Evolutionary conservation across 495 filamentous ascomycete genomes (phyloP), one percentile per base, ranked within the genome.

Genomic region (Glarea lozoyensis): DNA sequence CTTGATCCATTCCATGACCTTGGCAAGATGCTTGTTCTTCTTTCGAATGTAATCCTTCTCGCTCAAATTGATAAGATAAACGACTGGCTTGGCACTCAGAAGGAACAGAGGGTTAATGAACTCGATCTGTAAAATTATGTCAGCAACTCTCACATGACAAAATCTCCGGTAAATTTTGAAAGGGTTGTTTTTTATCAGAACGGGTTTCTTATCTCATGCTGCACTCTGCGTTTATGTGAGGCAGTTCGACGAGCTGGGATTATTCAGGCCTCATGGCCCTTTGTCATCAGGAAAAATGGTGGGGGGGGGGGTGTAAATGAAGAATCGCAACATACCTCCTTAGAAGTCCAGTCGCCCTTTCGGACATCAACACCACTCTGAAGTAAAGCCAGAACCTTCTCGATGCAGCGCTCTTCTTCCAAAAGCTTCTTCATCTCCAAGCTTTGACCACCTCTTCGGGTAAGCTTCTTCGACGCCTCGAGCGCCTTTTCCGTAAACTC

Each of bases 201-300:
- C 48, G 58, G 51, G 58, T 48, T 67, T 63, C 69, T 82, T 65
- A 81, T 95, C 85, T 93, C 92, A 97, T 64, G 54, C 77, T 57
- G 42, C 54, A 49, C 54, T 54, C 54, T 53, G 43, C 54, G 71
- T 76, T 68, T 70, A 68, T 61, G 53, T 60, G 72, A 75, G 79
- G 81, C 70, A 77, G 78, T 81, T 57, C 92, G 78, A 94, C 81
- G 92, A 98, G 92, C 92, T 98, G 92, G 92, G 92, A 84, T 94
- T 88, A 84, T 71, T 87, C 81, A 83, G 90, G 88, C 86, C 73
- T 73, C 67, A 68, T 76, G 79, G 85, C 88, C 89, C 83, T 94
- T 94, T 79, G 78, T 98, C 92, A 97, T 98, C 92, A 92, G 82
- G 52, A 61, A 67, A 78, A 44, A 43, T 34, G 5, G n/a, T 35